Evolutionary conservation across 768 basidiomycete species (phyloP), one percentile per base, ranked within the genome.

Genomic region (Suillus luteus): DNA sequence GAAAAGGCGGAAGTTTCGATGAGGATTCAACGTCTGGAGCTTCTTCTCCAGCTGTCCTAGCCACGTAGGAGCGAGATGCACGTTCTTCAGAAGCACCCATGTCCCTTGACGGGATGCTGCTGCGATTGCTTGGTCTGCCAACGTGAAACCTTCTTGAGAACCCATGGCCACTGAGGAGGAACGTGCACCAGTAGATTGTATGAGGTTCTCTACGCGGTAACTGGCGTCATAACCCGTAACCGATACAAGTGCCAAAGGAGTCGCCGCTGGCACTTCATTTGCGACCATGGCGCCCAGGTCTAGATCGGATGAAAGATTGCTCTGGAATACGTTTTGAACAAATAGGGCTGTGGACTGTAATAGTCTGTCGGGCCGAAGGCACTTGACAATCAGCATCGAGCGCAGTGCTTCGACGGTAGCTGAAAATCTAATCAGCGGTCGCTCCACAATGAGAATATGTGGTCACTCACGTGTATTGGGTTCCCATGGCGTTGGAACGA

Each of bases 191-290:
- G 87, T 87, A 59, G 87, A 88, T 72, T 90, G 87, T 67, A 95
- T 87, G 49, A 96, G 84, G 68, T 89, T 89, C 69, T 97, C 95
- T 44, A 97, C 93, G 57, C 92, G 87, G 75, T 96, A 99, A 75
- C 95, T 96, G n/a, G 97, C 97, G 73, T 99, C 97, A 71, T 97
- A 96, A 17, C 97, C 97, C 2, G 93, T 88, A 3, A 99, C 95
- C 7, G 96, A 98, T 37, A 95, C 86, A 57, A 99, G 80, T 4
- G 95, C 92, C 31, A 99, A 79, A 1, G 97, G 96, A 0, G 93
- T 93, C 4, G 85, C 82, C 2, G 95, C 84, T 4, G 85, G 82
- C 38, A 95, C 85, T 72, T 99, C 95, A 69, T 91, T 84, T 8
- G 81, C 68, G 33, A 98, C 93, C 80, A 98, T 90, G 10, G 77